Evolutionary conservation across 2,329 filamentous ascomycete species (phyloP), one percentile per base, ranked within the genome.

Genomic region (Trichoderma sp.): DNA sequence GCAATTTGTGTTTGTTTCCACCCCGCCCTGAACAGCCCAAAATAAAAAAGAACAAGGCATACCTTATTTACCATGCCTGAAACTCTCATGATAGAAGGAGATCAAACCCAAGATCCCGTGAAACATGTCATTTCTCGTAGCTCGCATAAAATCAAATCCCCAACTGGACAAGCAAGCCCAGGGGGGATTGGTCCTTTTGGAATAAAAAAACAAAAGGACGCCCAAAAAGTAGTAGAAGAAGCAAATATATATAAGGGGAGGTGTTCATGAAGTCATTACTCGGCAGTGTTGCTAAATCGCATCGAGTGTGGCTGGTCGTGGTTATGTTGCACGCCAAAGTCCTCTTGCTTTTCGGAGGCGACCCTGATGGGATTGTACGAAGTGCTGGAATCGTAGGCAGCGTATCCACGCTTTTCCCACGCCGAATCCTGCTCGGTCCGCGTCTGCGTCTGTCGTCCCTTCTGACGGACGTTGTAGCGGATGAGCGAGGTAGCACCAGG

Each of bases 401-500:
- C 80, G 68, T 77, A 78, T 43, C 74, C 79, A 66, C 73, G 74
- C 74, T 81, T 81, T 74, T 80, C 79, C 77, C 78, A 78, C 26
- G 75, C 73, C 58, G 71, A 75, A 15, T 75, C 70, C 34, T 75
- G 74, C 68, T 70, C 71, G 61, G 68, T 70, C 64, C 76, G 74
- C 71, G 69, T 72, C 71, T 75, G 76, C 71, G 76, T 73, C 74
- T 75, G 78, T 74, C 80, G 79, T 78, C 76, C 80, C 77, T 83
- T 82, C 74, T 81, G 81, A 74, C 82, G 81, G 74, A 83, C 80
- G 74, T 84, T 83, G 77, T 84, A 86, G 70, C 83, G 83, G 71
- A 86, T 80, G 36, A 87, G 82, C 66, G 82, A 82, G 39, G 78
- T 79, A 67, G 81, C 80, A 61, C 82, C 83, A 6, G 81, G 80